Conservation (phyloP, 139 green algal genomes). For the Coelastrella sp. region DNA sequence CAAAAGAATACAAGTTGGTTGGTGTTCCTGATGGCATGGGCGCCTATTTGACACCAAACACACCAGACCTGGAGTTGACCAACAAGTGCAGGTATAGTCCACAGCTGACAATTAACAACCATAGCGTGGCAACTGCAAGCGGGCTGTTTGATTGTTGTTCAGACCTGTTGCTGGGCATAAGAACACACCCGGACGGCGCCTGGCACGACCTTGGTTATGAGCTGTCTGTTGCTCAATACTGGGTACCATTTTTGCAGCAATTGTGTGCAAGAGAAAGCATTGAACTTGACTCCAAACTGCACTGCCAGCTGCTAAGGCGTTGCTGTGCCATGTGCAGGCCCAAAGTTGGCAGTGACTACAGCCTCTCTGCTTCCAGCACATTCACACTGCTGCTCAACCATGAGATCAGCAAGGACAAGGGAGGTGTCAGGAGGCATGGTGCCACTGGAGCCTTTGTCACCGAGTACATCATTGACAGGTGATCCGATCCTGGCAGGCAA, state of each 20-base stretch:
- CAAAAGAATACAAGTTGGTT: background rate
- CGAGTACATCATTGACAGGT: background rate
- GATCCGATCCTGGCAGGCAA: too few relatives aligned
- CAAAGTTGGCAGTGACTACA: background rate
- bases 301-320: background rate
- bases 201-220: too few relatives aligned
- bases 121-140: background rate
- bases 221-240: too few relatives aligned
- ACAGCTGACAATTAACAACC: background rate
- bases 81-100: background rate
- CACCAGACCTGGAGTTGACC: background rate
- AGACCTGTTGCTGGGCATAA: too few relatives aligned
- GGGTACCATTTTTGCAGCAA: background rate
- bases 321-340: background rate
- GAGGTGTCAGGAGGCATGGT: background rate
- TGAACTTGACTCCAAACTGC: background rate
- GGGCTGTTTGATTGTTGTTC: too few relatives aligned
- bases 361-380: background rate
- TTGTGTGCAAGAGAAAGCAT: background rate
- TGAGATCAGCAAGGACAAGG: background rate
- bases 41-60: background rate
- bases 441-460: background rate
- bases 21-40: background rate
- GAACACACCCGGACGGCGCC: too few relatives aligned
- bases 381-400: background rate